Conservation (phyloP, 2,329 filamentous ascomycete species). For the Alternaria viburni region DNA sequence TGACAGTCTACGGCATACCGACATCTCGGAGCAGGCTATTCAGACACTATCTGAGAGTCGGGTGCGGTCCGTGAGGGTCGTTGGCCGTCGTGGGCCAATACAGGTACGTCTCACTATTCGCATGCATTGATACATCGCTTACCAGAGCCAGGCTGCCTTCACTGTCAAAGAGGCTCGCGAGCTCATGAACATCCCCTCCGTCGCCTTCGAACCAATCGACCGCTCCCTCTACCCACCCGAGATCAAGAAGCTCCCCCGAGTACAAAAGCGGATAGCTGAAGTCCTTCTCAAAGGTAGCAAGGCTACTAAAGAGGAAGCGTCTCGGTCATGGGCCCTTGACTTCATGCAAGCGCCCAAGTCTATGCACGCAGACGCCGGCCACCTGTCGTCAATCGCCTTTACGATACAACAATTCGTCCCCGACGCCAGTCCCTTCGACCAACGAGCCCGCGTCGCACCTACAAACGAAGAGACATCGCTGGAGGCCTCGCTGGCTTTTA, state of each 20-base stretch:
- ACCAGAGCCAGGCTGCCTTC: conserved; percentile 72
- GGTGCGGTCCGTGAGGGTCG: conserved; percentile 81
- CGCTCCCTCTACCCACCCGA: conserved; percentile 70
- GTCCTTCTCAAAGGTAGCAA: conserved; percentile 77
- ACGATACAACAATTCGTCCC: conserved; percentile 55
- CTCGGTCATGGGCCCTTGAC: conserved; percentile 81
- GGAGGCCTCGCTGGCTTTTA: conserved; percentile 76
- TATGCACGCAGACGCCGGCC: conserved; percentile 63
- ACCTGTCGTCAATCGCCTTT: conserved; percentile 72
- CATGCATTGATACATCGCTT: not conserved
- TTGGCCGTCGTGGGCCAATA: conserved; percentile 86
- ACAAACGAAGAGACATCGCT: conserved; percentile 59
- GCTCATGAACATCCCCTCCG: conserved; percentile 75
- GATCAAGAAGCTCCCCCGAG: conserved; percentile 73
- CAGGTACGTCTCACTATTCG: conserved; percentile 62
- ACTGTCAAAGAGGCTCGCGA: conserved; percentile 95
- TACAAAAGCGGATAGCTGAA: conserved; percentile 78
- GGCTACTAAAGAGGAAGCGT: conserved; percentile 54
- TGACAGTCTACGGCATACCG: conserved; percentile 76
- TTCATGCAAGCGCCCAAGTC: conserved; percentile 80
- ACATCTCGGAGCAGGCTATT: conserved; percentile 86
- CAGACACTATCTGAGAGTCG: conserved; percentile 74
- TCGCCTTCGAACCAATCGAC: conserved; percentile 75
- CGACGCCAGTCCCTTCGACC: conserved; percentile 53
- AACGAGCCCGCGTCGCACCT: conserved; percentile 59